These are phyloP conservation scores for Ceratocystis destructans DNA, from an alignment of 2,329 filamentous ascomycete genomes.

Conservation along the genomic window DNA sequence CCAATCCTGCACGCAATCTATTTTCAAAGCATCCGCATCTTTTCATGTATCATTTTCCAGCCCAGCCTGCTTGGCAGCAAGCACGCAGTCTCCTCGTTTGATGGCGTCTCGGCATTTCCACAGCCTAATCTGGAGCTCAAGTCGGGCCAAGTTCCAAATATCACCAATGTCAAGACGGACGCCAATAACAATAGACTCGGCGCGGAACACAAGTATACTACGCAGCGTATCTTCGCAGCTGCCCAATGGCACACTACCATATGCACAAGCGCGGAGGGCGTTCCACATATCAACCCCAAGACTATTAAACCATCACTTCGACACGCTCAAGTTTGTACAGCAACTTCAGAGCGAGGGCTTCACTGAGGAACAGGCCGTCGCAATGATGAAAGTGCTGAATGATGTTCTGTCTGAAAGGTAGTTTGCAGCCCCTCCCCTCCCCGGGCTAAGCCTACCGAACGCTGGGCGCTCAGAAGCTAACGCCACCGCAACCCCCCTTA, in stretches of 20 bases:
- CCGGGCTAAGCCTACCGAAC: background rate
- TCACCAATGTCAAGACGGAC: background rate
- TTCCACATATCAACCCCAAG: constrained; percentile 54
- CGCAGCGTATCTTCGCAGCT: background rate
- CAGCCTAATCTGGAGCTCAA: background rate
- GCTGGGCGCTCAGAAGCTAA: background rate
- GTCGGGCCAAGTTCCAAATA: background rate
- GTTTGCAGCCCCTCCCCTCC: constrained; percentile 6
- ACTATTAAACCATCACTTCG: constrained; percentile 82
- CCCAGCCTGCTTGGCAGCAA: background rate
- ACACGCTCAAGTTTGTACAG: constrained; percentile 95
- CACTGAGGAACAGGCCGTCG: constrained; percentile 84
- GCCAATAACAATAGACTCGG: background rate
- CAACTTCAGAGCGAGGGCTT: constrained; percentile 81
- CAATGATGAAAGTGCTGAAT: constrained; percentile 96
- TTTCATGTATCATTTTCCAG: background rate
- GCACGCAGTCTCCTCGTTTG: background rate
- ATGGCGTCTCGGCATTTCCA: background rate
- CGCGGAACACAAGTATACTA: background rate
- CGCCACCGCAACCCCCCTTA: background rate
- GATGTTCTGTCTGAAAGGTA: constrained; percentile 93
- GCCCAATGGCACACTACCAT: background rate
- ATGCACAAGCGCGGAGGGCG: constrained; percentile 26
- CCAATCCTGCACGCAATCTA: background rate
- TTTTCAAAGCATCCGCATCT: background rate